Base-by-base conservation (phyloP, 148 eudicot species). In the Limonium bicolor region DNA sequence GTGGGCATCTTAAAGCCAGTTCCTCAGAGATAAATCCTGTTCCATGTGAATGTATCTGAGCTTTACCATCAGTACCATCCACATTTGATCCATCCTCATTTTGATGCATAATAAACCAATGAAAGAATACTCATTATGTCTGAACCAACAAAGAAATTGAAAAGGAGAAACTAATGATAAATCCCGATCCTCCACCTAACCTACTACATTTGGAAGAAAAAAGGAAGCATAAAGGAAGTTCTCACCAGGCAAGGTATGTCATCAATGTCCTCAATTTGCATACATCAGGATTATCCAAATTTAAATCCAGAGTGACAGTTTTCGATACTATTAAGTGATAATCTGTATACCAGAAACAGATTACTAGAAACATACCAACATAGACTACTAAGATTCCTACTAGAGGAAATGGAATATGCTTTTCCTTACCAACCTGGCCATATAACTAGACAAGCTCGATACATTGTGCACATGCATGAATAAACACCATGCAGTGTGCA, bases 381-480 rank as follows among this genome's bases (percentile, higher is more conserved):
- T 41, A 28, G 9, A 5, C 21, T n/a, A n/a, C n/a, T n/a, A 37
- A 46, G 18, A 46, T 6, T 15, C 17, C 11, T 20, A 30, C 9
- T 48, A 16, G 15, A 19, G 37, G 20, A 13, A 40, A 18, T 6
- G 22, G 15, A 40, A 12, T 40, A 18, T 1, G 2, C 2, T 2
- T 16, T 43, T 11, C 11, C 7, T n/a, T n/a, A 54, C 44, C 44
- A 48, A 66, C 72, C 77, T 74, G 30, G 82, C 63, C 66, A 66
- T 74, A 52, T 83, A 83, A 30, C 78, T 78, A 35, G 78, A 69
- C 53, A 78, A 43, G 33, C 54, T 67, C n/a, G 73, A 28, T 10
- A 74, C 68, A 34, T 32, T 73, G 61, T 83, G 69, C 19, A 61
- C 55, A 53, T 83, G 94, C 94, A 83, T 83, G 55, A 83, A 82